Evolutionary conservation across 768 basidiomycete species (phyloP), one percentile per base, ranked within the genome.

Genomic region (Leccinum longicurvipes): DNA sequence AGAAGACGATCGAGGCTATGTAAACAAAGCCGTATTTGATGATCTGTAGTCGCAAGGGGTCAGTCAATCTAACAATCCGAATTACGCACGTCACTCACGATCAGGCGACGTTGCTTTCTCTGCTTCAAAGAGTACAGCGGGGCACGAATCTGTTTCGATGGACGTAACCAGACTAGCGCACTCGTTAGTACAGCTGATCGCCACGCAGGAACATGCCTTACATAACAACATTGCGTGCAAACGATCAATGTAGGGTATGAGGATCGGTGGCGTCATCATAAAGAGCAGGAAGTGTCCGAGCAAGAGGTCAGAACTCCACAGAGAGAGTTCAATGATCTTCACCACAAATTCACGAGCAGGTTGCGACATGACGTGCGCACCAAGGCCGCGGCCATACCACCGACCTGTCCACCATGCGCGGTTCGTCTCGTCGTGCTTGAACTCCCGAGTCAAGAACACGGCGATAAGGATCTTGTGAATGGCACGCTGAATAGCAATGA

Each of bases 381-480:
- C 95, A 24, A 99, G 81, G 4, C 93, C 93, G 50, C 94, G 87
- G 42, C 95, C 95, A 71, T 94, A 96, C 97, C 97, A 98, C 68
- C 86, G 80, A 47, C 94, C 95, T 29, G 95, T 96, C 97, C 97
- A 99, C 96, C 96, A 99, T 7, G 95, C 95, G 25, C 93, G 82
- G 75, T 98, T 98, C 32, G 93, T 95, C 74, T 98, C 95, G 70
- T 99, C 97, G 70, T 98, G 94, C 77, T 99, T 99, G 82, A 97
- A 97, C 73, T 99, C 97, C 60, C 97, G 89, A 39, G 94, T 89
- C 34, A 98, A 77, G 83, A 95, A 93, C 58, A 96, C 88, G 0
- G 95, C 79, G 66, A 99, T 98, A 54, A 97, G 77, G 56, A 93
- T 79, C 79, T 98, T 98, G 82, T 95, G 87, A 57, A 98, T 75